These are phyloP conservation scores for Zasmidium angulare DNA, from an alignment of 2,329 filamentous ascomycete species.

Conservation along the genomic window DNA sequence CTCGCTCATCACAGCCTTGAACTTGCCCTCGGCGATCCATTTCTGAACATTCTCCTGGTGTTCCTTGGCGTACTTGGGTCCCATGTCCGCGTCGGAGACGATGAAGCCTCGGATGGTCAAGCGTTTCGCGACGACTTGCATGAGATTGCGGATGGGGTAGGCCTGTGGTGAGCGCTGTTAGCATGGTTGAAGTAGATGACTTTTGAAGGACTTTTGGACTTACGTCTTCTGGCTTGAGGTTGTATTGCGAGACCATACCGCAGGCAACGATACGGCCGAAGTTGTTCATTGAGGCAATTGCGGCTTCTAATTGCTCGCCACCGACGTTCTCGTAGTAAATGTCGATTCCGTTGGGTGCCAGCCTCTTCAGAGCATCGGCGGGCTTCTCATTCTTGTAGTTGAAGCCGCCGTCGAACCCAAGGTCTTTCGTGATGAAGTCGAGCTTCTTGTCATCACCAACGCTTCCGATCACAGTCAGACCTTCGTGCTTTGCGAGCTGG, in stretches of 20 bases:
- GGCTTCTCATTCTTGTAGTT: conserved; percentile 86
- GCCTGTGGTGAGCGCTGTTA: conserved; percentile 27
- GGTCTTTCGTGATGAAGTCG: conserved; percentile 68
- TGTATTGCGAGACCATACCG: conserved; percentile 77
- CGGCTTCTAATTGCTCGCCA: conserved; percentile 70
- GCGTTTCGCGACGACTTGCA: conserved; percentile 65
- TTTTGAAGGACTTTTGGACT: background rate
- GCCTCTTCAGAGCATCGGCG: conserved; percentile 63
- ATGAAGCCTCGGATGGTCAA: conserved; percentile 76
- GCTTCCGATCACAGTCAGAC: conserved; percentile 74
- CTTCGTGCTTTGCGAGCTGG: conserved; percentile 79
- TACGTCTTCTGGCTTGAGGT: conserved; percentile 53
- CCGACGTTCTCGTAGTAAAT: conserved; percentile 78
- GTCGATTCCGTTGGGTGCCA: conserved; percentile 76
- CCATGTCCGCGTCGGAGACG: conserved; percentile 63
- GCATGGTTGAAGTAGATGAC: background rate
- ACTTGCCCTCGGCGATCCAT: conserved; percentile 73
- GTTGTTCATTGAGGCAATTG: conserved; percentile 62
- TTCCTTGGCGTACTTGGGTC: conserved; percentile 64
- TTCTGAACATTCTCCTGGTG: conserved; percentile 73
- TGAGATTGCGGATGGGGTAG: conserved; percentile 67
- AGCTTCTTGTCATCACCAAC: conserved; percentile 80
- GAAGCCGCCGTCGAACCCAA: conserved; percentile 73
- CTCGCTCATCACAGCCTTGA: conserved; percentile 68
- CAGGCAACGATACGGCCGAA: conserved; percentile 66